phyloP scores from a whole-genome alignment of 2,329 filamentous ascomycete genomes.

The Ophiostoma sp. region DNA sequence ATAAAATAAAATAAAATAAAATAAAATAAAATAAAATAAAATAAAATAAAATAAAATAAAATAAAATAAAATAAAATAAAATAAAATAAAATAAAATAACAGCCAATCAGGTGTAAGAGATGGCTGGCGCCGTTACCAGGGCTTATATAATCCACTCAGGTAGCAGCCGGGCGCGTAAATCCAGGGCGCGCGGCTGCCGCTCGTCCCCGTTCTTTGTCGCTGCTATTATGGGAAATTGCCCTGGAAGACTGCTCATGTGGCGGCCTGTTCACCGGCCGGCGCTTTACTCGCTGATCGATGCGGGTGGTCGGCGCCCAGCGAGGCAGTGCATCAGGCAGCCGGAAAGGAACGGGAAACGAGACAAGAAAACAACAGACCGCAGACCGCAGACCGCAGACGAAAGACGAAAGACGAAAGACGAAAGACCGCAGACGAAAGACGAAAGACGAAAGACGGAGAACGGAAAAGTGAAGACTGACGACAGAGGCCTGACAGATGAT shows the following conservation, averaged over 20 bases:
- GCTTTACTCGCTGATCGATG: background rate
- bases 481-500: background rate
- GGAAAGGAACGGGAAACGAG: background rate
- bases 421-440: no score
- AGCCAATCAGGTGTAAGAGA: no score
- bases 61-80: background rate
- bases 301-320: background rate
- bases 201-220: background rate
- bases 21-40: background rate
- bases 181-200: background rate
- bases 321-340: conserved; percentile 3
- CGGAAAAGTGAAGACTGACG: no score
- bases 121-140: background rate
- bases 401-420: no score
- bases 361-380: background rate
- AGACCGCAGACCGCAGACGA: no score
- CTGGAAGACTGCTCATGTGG: background rate
- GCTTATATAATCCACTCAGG: background rate
- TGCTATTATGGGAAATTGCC: background rate
- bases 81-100: background rate
- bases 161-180: background rate
- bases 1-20: background rate
- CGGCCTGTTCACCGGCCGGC: background rate
- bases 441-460: no score
- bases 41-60: background rate